Percentiles rank a stretch among this genome's conserved stretches.
These are phyloP conservation scores for Fusarium caatingaense DNA, from an alignment of 2,329 filamentous ascomycete species.

Conservation along the genomic window DNA sequence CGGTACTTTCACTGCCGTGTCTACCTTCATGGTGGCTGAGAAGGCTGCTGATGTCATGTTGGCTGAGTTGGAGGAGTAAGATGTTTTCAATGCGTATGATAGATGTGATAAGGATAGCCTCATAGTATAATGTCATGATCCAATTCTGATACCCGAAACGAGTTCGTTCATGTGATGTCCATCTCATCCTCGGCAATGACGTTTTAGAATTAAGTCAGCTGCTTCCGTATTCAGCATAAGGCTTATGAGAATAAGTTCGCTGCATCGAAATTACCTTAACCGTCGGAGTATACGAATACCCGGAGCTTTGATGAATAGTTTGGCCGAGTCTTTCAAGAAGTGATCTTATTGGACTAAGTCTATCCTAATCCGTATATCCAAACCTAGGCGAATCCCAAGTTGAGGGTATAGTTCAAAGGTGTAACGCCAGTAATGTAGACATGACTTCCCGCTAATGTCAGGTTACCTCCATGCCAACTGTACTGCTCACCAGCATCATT, in stretches of 20 bases:
- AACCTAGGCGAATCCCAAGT: slow-evolving; percentile 10
- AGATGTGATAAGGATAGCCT: slow-evolving; percentile 1
- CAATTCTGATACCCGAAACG: neutral
- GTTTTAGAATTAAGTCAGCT: no score
- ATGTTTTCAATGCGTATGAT: neutral
- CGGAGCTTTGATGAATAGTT: no score
- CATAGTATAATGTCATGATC: slow-evolving; percentile 6
- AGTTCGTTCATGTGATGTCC: neutral
- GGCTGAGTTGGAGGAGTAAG: slow-evolving; percentile 16
- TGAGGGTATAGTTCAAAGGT: slow-evolving; percentile 18
- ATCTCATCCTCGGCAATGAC: no score
- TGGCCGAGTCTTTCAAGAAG: neutral
- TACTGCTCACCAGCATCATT: slow-evolving; percentile 25
- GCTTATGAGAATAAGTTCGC: neutral
- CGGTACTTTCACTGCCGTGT: slow-evolving; percentile 50
- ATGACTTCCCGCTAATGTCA: slow-evolving; percentile 9
- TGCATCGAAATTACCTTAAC: neutral
- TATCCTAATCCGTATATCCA: no score
- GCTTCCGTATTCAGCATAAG: neutral
- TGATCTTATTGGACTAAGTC: neutral
- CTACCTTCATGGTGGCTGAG: slow-evolving; percentile 50
- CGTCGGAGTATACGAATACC: no score
- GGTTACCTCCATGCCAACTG: slow-evolving; percentile 14
- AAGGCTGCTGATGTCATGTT: slow-evolving; percentile 51
- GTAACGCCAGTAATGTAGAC: slow-evolving; percentile 20